These are phyloP conservation scores for Albophoma yamanashiensis DNA, from an alignment of 2,329 filamentous ascomycete species.

Conservation along the genomic window DNA sequence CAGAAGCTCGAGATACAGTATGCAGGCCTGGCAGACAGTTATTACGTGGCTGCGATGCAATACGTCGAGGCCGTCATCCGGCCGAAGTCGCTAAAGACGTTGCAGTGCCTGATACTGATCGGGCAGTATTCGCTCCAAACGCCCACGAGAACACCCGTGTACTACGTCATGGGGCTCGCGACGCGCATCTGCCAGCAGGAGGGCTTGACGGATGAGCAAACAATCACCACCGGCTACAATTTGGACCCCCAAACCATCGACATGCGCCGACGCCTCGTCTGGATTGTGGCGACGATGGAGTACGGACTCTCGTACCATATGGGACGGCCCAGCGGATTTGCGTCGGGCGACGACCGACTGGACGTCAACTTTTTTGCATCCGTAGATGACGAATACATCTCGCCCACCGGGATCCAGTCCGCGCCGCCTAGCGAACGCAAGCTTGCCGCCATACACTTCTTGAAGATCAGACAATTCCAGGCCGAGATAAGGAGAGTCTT, in stretches of 20 bases:
- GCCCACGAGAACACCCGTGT: slow-evolving; percentile 82
- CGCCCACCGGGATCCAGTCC: slow-evolving; percentile 59
- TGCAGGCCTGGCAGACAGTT: slow-evolving; percentile 88
- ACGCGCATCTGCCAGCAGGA: slow-evolving; percentile 82
- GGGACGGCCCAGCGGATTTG: slow-evolving; percentile 77
- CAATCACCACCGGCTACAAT: slow-evolving; percentile 56
- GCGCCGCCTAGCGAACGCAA: slow-evolving; percentile 73
- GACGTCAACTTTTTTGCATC: slow-evolving; percentile 78
- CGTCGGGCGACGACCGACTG: slow-evolving; percentile 69
- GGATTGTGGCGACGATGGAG: slow-evolving; percentile 84
- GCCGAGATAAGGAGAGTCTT: slow-evolving; percentile 78
- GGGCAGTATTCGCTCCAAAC: slow-evolving; percentile 88
- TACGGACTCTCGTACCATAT: slow-evolving; percentile 79
- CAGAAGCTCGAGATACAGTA: slow-evolving; percentile 86
- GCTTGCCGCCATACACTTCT: slow-evolving; percentile 82
- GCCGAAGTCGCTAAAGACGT: slow-evolving; percentile 79
- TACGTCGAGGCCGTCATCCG: slow-evolving; percentile 74
- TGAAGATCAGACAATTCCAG: slow-evolving; percentile 81
- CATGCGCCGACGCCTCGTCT: slow-evolving; percentile 78
- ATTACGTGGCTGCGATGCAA: slow-evolving; percentile 82
- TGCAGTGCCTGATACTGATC: slow-evolving; percentile 82
- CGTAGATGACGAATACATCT: slow-evolving; percentile 77
- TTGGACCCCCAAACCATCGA: slow-evolving; percentile 70
- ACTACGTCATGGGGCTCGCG: slow-evolving; percentile 84
- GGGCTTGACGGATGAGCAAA: slow-evolving; percentile 80